Evolutionary conservation across 1,284 basidiomycete species (phyloP), one percentile per base, ranked within the genome.

Genomic region (Wolfiporia cocos): DNA sequence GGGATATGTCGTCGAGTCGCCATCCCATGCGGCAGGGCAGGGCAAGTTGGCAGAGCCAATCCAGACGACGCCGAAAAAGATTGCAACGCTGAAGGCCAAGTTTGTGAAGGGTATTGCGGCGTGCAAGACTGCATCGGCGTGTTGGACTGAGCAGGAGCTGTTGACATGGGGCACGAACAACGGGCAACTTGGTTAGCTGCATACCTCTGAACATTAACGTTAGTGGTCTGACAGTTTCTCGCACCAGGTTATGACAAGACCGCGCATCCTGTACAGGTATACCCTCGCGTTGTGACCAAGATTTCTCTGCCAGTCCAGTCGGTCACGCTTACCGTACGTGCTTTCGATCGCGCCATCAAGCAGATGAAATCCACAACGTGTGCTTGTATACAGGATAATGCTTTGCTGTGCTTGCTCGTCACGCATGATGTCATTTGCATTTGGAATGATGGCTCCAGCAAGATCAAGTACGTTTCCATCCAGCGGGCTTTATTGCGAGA

Each of bases 81-180:
- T 99, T 26, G 88, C 86, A 0, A 71, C 81, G 1, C 64, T 98
- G 49, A 89, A 86, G 70, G 91, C 86, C 61, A 89, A 93, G 51
- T 53, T 70, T 19, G 82, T 96, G 0, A 64, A 71, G 17, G 96
- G 96, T 15, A 75, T 95, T 3, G 90, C 93, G 1, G 92, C 93
- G 0, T 91, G 87, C 48, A 86, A 89, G 56, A 82, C 81, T 19
- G 87, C 92, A 19, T 92, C 89, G 17, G 92, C 82, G 2, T 95
- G 91, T 58, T 99, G 91, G 85, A 96, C 93, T 0, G 74, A 76
- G 14, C 61, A 58, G n/a, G 78, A 83, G n/a, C 76, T 98, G 0
- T 97, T 81, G 65, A 96, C 94, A 0, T 99, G 94, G 94, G 96
- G 95, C 0, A 92, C 88, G 19, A 97, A 98, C 62, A 77, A 76